Evolutionary conservation across 352 stramenopile genomes (phyloP).

Genomic region (Phytophthora multivora): DNA sequence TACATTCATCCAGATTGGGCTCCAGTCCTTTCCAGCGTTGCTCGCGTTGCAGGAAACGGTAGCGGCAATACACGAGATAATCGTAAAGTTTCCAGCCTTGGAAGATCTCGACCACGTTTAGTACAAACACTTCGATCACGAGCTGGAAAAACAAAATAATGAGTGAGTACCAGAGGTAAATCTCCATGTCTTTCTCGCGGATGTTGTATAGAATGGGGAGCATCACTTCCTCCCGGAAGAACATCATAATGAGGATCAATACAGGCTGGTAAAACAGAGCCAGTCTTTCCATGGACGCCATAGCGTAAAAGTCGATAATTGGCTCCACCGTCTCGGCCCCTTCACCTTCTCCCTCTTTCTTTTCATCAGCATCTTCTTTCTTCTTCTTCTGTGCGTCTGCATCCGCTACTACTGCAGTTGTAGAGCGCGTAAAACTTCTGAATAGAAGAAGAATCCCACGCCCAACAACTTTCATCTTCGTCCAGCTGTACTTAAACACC

Average conservation of each 20-base stretch:
- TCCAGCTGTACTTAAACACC: slow-evolving; percentile 40
- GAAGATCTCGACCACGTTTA: slow-evolving; percentile 96
- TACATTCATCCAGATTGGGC: slow-evolving; percentile 96
- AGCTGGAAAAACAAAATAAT: slow-evolving; percentile 97
- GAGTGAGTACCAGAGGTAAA: slow-evolving; percentile 96
- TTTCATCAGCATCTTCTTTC: slow-evolving; percentile 38
- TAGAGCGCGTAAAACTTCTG: slow-evolving; percentile 59
- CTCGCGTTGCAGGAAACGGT: slow-evolving; percentile 96
- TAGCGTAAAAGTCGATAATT: slow-evolving; percentile 94
- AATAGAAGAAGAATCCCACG: slow-evolving; percentile 47
- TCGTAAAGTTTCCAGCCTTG: slow-evolving; percentile 98
- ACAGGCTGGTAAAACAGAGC: slow-evolving; percentile 94
- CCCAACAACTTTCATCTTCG: slow-evolving; percentile 46
- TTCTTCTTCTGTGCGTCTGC: slow-evolving; percentile 44
- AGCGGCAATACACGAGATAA: slow-evolving; percentile 96
- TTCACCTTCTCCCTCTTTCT: slow-evolving; percentile 57
- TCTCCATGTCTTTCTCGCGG: slow-evolving; percentile 97
- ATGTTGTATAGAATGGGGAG: slow-evolving; percentile 96
- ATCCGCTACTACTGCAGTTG: slow-evolving; percentile 21
- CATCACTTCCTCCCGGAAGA: slow-evolving; percentile 93
- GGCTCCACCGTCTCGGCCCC: slow-evolving; percentile 94
- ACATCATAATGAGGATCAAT: slow-evolving; percentile 95
- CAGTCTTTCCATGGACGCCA: slow-evolving; percentile 92
- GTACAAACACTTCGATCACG: slow-evolving; percentile 94
- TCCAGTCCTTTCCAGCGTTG: slow-evolving; percentile 97